Evolutionary conservation across 306 rosid genomes (phyloP), one percentile per base, ranked within the genome.

Genomic region (Abrus precatorius): DNA sequence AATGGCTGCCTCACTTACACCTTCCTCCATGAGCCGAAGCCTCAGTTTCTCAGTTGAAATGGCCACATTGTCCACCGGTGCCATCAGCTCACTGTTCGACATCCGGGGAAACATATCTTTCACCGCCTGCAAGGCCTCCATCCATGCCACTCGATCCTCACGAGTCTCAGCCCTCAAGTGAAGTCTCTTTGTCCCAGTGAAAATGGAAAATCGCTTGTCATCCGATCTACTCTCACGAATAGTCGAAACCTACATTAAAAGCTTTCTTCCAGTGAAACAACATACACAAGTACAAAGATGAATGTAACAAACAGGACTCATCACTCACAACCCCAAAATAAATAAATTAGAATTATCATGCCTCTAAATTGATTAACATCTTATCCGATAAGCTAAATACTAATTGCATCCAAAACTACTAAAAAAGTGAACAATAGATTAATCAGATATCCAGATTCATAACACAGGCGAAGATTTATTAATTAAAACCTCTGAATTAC

Each of bases 91-190:
- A 56, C 97, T 86, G 87, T 90, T 94, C 29, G 98, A 94, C 79
- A 94, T 91, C 74, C 97, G 87, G 0, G 98, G 98, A 76, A 94
- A 94, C 92, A 94, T 86, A 80, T 94, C 97, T 72, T 94, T 94
- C 84, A 94, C 97, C 0, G 97, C 97, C 79, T 87, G 92, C 87
- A 94, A 89, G 56, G 97, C 95, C 68, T 94, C 98, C 95, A 94
- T 64, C 98, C 98, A 94, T 1, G 86, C 85, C 65, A 59, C 65
- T 14, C 97, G 87, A 85, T 94, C 98, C 8, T 94, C 97, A 0
- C 87, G 90, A 1, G 91, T 84, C 53, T 94, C 97, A 0, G 97
- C 97, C 87, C 97, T 85, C 89, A 94, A 87, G 81, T 94, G 98
- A 84, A 94, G 90, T 81, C 93, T 90, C 88, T 92, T 94, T 4